phyloP scores from a whole-genome alignment of 2,329 filamentous ascomycete genomes.

The Fusarium keratoplasticum region DNA sequence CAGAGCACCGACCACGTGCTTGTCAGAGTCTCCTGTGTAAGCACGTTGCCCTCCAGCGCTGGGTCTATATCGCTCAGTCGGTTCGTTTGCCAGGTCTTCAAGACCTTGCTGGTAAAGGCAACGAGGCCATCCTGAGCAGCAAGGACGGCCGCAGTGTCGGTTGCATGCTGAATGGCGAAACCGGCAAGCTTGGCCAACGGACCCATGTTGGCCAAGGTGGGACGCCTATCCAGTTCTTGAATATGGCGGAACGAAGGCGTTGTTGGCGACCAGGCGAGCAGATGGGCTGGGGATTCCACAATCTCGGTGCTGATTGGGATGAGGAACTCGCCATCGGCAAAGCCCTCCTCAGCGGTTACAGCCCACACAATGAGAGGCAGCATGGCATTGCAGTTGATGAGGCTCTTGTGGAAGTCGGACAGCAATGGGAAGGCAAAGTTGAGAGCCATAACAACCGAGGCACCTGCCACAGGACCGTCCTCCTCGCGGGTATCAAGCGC shows the following conservation, averaged over 20 bases:
- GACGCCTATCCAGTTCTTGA: conserved; percentile 68
- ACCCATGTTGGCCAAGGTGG: conserved; percentile 74
- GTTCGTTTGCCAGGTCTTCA: conserved; percentile 79
- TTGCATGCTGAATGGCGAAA: conserved; percentile 70
- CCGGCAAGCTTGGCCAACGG: conserved; percentile 74
- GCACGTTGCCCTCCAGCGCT: conserved; percentile 70
- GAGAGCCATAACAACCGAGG: conserved; percentile 75
- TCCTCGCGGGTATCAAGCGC: conserved; percentile 66
- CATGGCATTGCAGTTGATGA: conserved; percentile 75
- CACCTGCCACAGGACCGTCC: conserved; percentile 56
- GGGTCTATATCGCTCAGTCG: conserved; percentile 79
- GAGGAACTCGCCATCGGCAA: conserved; percentile 82
- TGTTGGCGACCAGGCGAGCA: conserved; percentile 72
- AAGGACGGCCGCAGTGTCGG: conserved; percentile 59
- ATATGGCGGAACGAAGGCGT: conserved; percentile 72
- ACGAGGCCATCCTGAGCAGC: conserved; percentile 70
- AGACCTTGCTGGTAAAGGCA: conserved; percentile 73
- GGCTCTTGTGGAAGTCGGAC: conserved; percentile 66
- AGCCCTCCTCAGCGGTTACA: conserved; percentile 77
- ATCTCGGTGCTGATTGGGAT: conserved; percentile 76
- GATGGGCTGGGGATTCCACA: conserved; percentile 54
- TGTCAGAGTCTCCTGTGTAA: conserved; percentile 74
- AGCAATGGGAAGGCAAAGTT: conserved; percentile 82
- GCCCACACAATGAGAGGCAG: conserved; percentile 77
- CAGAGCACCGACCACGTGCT: conserved; percentile 79